Evolutionary conservation across 2,329 filamentous ascomycete genomes (phyloP).

Genomic region (Trichoderma oligosporum): DNA sequence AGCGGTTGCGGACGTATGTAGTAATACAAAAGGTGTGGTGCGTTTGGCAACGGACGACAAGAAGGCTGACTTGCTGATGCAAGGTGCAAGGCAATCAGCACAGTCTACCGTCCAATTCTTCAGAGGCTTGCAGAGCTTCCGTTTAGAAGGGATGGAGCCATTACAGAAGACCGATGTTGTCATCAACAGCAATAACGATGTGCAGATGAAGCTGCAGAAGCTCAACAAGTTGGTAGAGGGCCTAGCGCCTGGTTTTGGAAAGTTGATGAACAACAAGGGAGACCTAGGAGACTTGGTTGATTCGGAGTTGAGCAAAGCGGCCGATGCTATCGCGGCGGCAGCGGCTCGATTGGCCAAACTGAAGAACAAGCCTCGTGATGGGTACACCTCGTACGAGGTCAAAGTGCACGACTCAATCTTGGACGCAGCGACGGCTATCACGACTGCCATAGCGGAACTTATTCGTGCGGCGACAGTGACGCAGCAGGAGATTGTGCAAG

Average conservation of each 20-base stretch:
- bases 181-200: conserved; percentile 95
- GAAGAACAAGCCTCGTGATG: conserved; percentile 93
- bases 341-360: conserved; percentile 85
- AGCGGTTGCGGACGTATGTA: conserved; percentile 87
- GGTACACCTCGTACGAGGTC: conserved; percentile 93
- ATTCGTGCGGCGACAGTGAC: conserved; percentile 93
- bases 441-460: conserved; percentile 85
- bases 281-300: conserved; percentile 94
- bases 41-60: conserved; percentile 93
- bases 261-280: conserved; percentile 72
- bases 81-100: conserved; percentile 77
- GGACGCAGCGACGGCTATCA: conserved; percentile 88
- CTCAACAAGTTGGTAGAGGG: conserved; percentile 90
- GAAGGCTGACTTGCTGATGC: conserved; percentile 82
- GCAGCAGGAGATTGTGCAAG: conserved; percentile 93
- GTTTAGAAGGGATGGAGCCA: conserved; percentile 83
- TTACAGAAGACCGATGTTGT: conserved; percentile 95
- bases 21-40: conserved; percentile 92
- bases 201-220: conserved; percentile 88
- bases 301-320: conserved; percentile 84
- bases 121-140: conserved; percentile 88
- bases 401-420: conserved; percentile 94
- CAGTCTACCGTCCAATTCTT: conserved; percentile 90
- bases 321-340: conserved; percentile 90
- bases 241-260: conserved; percentile 83